Conservation (phyloP, 306 rosid genomes). For the Prinsepia uniflora region DNA sequence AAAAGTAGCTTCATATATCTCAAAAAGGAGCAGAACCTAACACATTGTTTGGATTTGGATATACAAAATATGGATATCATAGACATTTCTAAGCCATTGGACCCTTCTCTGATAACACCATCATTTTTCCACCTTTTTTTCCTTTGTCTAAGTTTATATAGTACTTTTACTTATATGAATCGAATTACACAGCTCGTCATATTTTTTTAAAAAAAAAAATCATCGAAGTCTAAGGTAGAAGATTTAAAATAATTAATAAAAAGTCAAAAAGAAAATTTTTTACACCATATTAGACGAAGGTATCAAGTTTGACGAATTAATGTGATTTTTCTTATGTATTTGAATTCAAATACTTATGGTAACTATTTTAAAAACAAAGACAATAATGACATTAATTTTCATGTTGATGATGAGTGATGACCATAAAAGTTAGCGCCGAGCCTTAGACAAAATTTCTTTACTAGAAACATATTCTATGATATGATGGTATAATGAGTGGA, state of each 20-base stretch:
- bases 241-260: too few relatives aligned
- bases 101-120: not conserved
- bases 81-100: not conserved
- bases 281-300: too few relatives aligned
- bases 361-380: not conserved
- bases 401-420: constrained; percentile 1
- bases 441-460: constrained; percentile 14
- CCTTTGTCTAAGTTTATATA: not conserved
- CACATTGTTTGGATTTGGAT: not conserved
- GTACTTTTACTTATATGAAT: too few relatives aligned
- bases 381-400: not conserved
- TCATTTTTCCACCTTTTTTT: constrained; percentile 3
- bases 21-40: constrained; percentile 17
- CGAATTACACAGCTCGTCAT: too few relatives aligned
- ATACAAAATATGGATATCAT: constrained; percentile 7
- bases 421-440: constrained; percentile 18
- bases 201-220: too few relatives aligned
- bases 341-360: too few relatives aligned
- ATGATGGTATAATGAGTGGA: constrained; percentile 1
- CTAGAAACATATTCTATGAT: not conserved
- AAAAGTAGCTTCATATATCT: constrained; percentile 3
- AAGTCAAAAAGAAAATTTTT: too few relatives aligned
- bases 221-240: too few relatives aligned
- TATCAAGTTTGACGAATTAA: too few relatives aligned
- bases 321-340: too few relatives aligned